These are phyloP conservation scores for Lachnellula arida DNA, from an alignment of 2,329 filamentous ascomycete species.

Conservation along the genomic window DNA sequence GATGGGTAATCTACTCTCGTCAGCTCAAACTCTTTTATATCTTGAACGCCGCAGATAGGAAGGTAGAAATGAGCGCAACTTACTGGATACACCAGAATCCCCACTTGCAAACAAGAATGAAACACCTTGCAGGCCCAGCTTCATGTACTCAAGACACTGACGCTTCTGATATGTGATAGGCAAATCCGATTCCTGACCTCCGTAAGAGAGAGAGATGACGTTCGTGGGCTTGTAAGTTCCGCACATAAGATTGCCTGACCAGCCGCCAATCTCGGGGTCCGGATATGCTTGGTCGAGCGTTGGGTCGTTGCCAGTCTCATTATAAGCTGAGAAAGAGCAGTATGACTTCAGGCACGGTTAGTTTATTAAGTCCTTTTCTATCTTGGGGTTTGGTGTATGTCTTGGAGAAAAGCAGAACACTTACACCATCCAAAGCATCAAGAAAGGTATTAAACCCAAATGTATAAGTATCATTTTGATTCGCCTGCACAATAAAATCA, in stretches of 20 bases:
- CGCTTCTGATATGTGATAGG: constrained; percentile 49
- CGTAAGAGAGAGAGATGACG: constrained; percentile 51
- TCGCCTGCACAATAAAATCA: constrained; percentile 28
- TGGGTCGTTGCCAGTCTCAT: constrained; percentile 36
- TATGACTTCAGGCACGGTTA: constrained; percentile 32
- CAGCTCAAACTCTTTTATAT: no score
- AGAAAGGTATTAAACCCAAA: constrained; percentile 44
- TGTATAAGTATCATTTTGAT: constrained; percentile 28
- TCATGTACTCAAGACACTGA: constrained; percentile 47
- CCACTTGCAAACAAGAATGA: constrained; percentile 44
- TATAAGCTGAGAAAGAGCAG: constrained; percentile 37
- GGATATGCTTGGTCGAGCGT: constrained; percentile 16
- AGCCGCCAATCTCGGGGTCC: constrained; percentile 24
- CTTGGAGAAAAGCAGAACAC: constrained; percentile 4
- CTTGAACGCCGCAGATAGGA: no score
- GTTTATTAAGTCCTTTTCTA: not conserved
- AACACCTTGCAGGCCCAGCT: constrained; percentile 44
- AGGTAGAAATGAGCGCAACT: not conserved
- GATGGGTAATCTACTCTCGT: no score
- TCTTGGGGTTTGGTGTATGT: no score
- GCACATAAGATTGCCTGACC: constrained; percentile 29
- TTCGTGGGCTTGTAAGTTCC: constrained; percentile 41
- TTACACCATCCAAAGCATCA: constrained; percentile 40
- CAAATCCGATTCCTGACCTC: constrained; percentile 47
- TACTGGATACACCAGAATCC: constrained; percentile 41